Conservation (phyloP, 345 rosid genomes). For the Passiflora organensis region DNA sequence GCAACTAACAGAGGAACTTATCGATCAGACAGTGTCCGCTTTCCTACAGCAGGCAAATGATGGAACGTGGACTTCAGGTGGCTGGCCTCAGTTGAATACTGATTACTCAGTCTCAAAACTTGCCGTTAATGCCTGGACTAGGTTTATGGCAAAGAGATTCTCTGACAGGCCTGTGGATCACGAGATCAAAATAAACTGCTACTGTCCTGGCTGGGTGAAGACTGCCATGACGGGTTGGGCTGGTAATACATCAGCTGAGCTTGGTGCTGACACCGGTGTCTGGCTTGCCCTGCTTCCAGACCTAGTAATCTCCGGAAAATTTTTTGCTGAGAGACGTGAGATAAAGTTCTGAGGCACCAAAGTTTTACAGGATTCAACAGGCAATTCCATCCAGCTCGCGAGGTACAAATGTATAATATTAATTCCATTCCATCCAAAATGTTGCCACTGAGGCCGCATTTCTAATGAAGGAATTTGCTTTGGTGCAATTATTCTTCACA, state of each 20-base stretch:
- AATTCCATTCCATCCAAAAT: neutral
- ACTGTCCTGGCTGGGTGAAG: constrained; percentile 97
- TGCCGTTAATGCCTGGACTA: constrained; percentile 73
- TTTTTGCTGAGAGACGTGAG: constrained; percentile 94
- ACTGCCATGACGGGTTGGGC: constrained; percentile 98
- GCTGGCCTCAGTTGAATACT: constrained; percentile 81
- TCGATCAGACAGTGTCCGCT: constrained; percentile 50
- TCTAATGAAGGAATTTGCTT: neutral
- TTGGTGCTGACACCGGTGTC: constrained; percentile 89
- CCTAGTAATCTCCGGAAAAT: constrained; percentile 64
- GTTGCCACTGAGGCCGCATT: neutral
- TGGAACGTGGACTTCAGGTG: constrained; percentile 70
- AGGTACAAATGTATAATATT: neutral
- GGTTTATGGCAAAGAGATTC: constrained; percentile 57
- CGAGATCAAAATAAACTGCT: constrained; percentile 76
- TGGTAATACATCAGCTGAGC: constrained; percentile 71
- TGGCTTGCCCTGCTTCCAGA: constrained; percentile 91
- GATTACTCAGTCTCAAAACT: constrained; percentile 89
- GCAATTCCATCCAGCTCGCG: neutral
- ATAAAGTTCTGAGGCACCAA: constrained; percentile 41
- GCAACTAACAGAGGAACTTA: constrained; percentile 54
- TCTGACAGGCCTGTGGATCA: constrained; percentile 61
- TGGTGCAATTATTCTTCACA: neutral
- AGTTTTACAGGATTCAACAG: neutral
- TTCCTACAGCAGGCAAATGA: constrained; percentile 78